Conservation (phyloP, 768 basidiomycete genomes). For the Suillus spraguei region DNA sequence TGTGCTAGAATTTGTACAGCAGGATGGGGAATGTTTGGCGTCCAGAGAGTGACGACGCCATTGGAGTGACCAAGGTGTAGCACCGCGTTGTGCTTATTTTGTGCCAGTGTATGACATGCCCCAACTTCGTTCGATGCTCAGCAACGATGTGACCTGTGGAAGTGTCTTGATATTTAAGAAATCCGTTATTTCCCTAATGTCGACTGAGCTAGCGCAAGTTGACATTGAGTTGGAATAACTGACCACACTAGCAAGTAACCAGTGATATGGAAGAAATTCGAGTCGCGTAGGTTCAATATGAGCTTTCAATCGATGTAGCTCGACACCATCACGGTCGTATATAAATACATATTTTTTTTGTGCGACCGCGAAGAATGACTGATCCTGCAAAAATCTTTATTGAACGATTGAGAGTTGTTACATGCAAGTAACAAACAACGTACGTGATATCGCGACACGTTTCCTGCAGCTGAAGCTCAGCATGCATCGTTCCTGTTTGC, state of each 20-base stretch:
- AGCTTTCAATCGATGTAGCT: slow-evolving; percentile 80
- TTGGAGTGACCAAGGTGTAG: slow-evolving; percentile 95
- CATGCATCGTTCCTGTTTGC: slow-evolving; percentile 82
- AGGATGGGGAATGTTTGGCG: slow-evolving; percentile 89
- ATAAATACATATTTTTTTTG: slow-evolving; percentile 97
- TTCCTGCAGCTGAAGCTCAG: slow-evolving; percentile 88
- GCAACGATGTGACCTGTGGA: slow-evolving; percentile 87
- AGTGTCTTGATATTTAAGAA: slow-evolving; percentile 95
- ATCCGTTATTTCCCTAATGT: slow-evolving; percentile 80
- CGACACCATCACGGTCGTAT: slow-evolving; percentile 92
- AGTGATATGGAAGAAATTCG: slow-evolving; percentile 95
- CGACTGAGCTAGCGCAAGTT: background rate
- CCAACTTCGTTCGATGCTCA: slow-evolving; percentile 92
- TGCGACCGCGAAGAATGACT: slow-evolving; percentile 91
- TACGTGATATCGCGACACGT: slow-evolving; percentile 92
- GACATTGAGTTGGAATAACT: slow-evolving; percentile 30
- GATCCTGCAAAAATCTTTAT: slow-evolving; percentile 85
- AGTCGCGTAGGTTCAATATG: slow-evolving; percentile 90
- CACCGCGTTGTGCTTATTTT: slow-evolving; percentile 92
- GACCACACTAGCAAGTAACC: slow-evolving; percentile 85
- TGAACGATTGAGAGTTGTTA: background rate
- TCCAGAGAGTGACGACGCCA: slow-evolving; percentile 95
- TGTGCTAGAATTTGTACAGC: slow-evolving; percentile 93
- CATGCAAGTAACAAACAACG: slow-evolving; percentile 27
- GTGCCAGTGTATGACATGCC: slow-evolving; percentile 80